Evolutionary conservation across 2,329 filamentous ascomycete species (phyloP).

Genomic region (Sordariomycetes sp.): DNA sequence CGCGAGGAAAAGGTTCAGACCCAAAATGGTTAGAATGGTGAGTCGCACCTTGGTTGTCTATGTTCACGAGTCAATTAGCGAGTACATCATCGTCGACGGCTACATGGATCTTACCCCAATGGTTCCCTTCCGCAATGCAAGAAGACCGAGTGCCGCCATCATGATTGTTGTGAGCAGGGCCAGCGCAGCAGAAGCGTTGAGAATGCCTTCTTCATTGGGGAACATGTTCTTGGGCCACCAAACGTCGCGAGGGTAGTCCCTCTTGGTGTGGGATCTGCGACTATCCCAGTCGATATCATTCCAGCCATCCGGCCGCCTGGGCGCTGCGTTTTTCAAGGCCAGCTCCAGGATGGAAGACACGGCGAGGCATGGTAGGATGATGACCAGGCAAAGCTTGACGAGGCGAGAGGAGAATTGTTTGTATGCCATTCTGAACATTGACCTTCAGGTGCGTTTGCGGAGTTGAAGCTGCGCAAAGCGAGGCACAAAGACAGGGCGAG

Average conservation of each 20-base stretch:
- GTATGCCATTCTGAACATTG: neutral
- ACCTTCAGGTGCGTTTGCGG: neutral
- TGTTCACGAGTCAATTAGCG: neutral
- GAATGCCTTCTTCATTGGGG: neutral
- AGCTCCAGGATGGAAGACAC: neutral
- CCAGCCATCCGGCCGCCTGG: neutral
- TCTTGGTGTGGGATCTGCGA: neutral
- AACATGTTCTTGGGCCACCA: neutral
- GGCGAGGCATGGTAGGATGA: neutral
- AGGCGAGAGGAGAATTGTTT: neutral
- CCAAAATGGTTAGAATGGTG: neutral
- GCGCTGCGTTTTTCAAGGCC: neutral
- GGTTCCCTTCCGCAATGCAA: neutral
- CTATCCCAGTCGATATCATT: neutral
- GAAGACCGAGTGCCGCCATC: neutral
- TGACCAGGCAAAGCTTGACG: neutral
- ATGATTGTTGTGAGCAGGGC: neutral
- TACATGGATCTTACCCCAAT: neutral
- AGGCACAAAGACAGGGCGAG: neutral
- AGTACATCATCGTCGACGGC: neutral
- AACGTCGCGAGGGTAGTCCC: neutral
- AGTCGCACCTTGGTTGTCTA: neutral
- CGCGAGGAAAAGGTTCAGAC: neutral
- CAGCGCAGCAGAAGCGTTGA: neutral
- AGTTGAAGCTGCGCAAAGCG: neutral